Percentiles rank a stretch among this genome's conserved stretches.
These are phyloP conservation scores for Patellifolia procumbens DNA, from an alignment of 179 eudicot species.

Conservation along the genomic window DNA sequence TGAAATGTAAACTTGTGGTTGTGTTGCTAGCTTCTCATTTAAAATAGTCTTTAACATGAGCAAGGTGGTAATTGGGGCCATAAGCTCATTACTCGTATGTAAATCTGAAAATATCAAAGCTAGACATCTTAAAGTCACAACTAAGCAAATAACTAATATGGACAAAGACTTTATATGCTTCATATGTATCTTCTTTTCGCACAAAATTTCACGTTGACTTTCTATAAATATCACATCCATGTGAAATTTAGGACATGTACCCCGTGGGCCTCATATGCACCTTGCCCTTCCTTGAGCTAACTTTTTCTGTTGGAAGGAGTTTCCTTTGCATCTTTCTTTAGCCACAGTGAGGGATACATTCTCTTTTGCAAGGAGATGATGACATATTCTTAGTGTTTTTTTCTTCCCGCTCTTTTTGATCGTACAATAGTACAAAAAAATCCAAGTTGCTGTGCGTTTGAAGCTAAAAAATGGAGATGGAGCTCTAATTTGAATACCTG, in stretches of 20 bases:
- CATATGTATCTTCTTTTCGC: background rate
- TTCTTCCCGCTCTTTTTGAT: background rate
- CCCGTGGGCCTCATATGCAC: background rate
- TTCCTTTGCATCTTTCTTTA: background rate
- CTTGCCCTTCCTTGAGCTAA: background rate
- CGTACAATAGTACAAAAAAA: background rate
- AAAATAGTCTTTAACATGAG: background rate
- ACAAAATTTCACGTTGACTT: background rate
- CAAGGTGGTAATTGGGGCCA: background rate
- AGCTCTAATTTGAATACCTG: background rate
- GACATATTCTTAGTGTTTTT: too few species aligned
- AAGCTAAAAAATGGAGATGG: background rate
- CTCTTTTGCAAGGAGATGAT: background rate
- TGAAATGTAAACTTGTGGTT: background rate
- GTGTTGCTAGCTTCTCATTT: too few species aligned
- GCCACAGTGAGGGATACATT: background rate
- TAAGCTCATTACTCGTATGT: background rate
- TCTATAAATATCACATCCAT: background rate
- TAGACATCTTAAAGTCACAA: too few species aligned
- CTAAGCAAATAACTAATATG: too few species aligned
- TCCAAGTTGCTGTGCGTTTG: background rate
- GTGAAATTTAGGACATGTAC: background rate
- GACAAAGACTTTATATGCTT: too few species aligned
- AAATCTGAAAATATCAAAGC: background rate
- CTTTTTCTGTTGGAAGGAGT: background rate